Percentiles rank a stretch among this genome's conserved stretches.
These are phyloP conservation scores for Colletotrichum tofieldiae DNA, from an alignment of 2,329 filamentous ascomycete species.

Conservation along the genomic window DNA sequence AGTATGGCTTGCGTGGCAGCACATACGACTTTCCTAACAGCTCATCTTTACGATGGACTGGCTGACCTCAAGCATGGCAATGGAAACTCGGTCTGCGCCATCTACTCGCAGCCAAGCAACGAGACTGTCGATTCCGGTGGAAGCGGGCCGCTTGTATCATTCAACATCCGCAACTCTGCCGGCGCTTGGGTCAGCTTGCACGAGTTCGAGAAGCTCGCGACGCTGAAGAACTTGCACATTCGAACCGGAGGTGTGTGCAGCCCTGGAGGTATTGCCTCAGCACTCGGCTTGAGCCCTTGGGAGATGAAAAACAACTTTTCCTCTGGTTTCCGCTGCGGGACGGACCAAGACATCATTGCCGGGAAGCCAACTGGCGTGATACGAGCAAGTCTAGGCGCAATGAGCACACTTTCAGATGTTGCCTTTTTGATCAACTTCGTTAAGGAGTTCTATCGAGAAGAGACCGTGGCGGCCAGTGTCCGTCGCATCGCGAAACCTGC, in stretches of 20 bases:
- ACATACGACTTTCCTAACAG: slow-evolving; percentile 79
- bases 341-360: slow-evolving; percentile 84
- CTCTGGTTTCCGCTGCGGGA: slow-evolving; percentile 86
- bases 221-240: slow-evolving; percentile 84
- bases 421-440: slow-evolving; percentile 80
- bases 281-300: slow-evolving; percentile 81
- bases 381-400: slow-evolving; percentile 88
- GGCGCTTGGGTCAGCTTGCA: slow-evolving; percentile 85
- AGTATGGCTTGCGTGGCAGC: slow-evolving; percentile 78
- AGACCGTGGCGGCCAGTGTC: slow-evolving; percentile 16
- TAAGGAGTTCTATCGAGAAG: slow-evolving; percentile 73
- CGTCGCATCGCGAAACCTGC: background rate
- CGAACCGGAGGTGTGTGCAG: slow-evolving; percentile 94
- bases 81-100: slow-evolving; percentile 72
- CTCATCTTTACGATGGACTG: slow-evolving; percentile 72
- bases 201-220: slow-evolving; percentile 90
- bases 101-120: slow-evolving; percentile 68
- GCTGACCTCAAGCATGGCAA: slow-evolving; percentile 78
- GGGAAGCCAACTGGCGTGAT: slow-evolving; percentile 92
- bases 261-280: slow-evolving; percentile 85
- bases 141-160: slow-evolving; percentile 84
- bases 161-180: slow-evolving; percentile 81
- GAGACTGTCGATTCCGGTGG: slow-evolving; percentile 39
- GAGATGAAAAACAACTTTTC: slow-evolving; percentile 91
- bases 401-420: slow-evolving; percentile 86